A percentile compares a stretch with the other conserved stretches of the same genome.
Evolutionary conservation across 1,284 basidiomycete genomes (phyloP).

Genomic region (Abortiporus biennis): DNA sequence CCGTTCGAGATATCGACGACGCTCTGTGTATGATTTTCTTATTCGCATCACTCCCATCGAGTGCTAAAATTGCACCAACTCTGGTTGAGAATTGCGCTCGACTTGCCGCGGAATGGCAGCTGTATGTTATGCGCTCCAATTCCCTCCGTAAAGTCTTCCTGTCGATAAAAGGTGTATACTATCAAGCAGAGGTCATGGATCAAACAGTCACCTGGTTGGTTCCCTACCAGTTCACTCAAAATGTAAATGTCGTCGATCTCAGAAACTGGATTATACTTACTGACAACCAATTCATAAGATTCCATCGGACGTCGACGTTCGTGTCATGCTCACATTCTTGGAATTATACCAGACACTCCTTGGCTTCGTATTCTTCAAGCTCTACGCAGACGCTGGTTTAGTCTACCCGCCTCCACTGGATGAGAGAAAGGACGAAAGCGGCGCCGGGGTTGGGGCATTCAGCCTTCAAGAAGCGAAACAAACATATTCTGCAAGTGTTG

Average conservation of each 20-base stretch:
- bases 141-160: conserved; percentile 90
- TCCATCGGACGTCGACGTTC: conserved; percentile 93
- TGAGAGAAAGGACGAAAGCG: conserved; percentile 77
- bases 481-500: conserved; percentile 24
- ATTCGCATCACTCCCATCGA: conserved; percentile 86
- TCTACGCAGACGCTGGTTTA: conserved; percentile 92
- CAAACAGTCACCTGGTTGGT: conserved; percentile 96
- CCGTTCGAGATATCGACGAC: conserved; percentile 95
- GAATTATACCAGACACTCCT: conserved; percentile 97
- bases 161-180: conserved; percentile 98
- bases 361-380: conserved; percentile 95
- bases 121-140: conserved; percentile 90
- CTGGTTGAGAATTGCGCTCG: conserved; percentile 90
- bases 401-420: conserved; percentile 95
- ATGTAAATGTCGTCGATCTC: conserved; percentile 42
- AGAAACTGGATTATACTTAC: not conserved
- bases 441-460: conserved; percentile 89
- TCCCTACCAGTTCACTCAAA: conserved; percentile 97
- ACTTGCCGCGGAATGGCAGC: conserved; percentile 89
- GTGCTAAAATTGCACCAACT: conserved; percentile 74
- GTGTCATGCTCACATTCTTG: conserved; percentile 97
- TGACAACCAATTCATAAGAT: conserved; percentile 46
- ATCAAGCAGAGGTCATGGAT: conserved; percentile 93
- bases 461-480: conserved; percentile 57
- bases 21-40: conserved; percentile 94